Evolutionary conservation across 73 alveolate genomes (phyloP).

Genomic region (Paramecium sexaurelia): DNA sequence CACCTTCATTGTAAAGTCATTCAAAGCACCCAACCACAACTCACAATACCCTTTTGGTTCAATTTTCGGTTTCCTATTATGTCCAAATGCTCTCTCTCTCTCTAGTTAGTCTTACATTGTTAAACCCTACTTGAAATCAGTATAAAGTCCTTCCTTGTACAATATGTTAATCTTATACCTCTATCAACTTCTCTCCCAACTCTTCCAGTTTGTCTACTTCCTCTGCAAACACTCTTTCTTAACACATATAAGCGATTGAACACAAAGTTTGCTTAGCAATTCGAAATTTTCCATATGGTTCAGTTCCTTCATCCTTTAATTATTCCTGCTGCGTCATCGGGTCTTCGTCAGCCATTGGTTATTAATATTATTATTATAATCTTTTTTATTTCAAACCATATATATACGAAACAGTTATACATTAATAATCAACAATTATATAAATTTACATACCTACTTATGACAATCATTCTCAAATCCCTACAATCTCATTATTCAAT

Average conservation of each 20-base stretch:
- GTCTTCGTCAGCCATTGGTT: slow-evolving; percentile 24
- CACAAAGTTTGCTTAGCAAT: slow-evolving; percentile 48
- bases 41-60: slow-evolving; percentile 70
- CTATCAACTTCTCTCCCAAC: slow-evolving; percentile 57
- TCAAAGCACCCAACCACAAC: slow-evolving; percentile 76
- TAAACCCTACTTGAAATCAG: slow-evolving; percentile 62
- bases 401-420: background rate
- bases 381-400: background rate
- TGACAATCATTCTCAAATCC: background rate
- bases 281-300: slow-evolving; percentile 60
- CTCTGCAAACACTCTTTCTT: slow-evolving; percentile 71
- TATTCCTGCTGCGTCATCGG: slow-evolving; percentile 20
- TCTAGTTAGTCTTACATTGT: slow-evolving; percentile 14
- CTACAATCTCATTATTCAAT: background rate
- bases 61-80: slow-evolving; percentile 65
- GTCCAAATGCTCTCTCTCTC: slow-evolving; percentile 75
- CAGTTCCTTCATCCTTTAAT: background rate
- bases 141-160: slow-evolving; percentile 30
- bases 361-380: slow-evolving; percentile 16
- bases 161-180: background rate
- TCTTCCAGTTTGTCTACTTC: slow-evolving; percentile 69
- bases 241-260: slow-evolving; percentile 66
- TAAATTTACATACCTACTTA: background rate
- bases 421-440: background rate
- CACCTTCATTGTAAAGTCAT: slow-evolving; percentile 82